Base-by-base conservation (phyloP, 1,284 basidiomycete genomes). In the Ceratobasidium papillatum region DNA sequence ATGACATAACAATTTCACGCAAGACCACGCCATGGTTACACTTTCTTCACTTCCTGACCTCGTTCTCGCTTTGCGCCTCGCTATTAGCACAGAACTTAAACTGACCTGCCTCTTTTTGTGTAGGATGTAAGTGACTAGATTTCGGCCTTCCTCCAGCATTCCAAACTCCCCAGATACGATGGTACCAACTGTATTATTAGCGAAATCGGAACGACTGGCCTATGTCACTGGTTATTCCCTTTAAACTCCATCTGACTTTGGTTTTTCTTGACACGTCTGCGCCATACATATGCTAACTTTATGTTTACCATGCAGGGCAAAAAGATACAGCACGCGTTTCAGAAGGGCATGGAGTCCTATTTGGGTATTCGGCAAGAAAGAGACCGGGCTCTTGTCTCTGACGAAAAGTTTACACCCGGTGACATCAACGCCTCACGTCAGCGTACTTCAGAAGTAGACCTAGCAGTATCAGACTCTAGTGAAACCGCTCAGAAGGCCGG, bases 1-100 rank as follows among this genome's bases (percentile, higher is more conserved):
- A 75, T 56, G 68, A 77, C 74, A 77, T 64, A 77, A 75, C 76
- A 77, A 77, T 77, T 76, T 82, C 81, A 80, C 83, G 81, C 54
- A 76, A 78, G 78, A 78, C 78, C 32, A 22, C 14, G 9, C 22
- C 69, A 59, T 77, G 77, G 78, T 77, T 76, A 74, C 66, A 75
- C 61, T 76, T 77, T 78, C 78, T 78, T 78, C 77, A 78, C 78
- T 77, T 78, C 41, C 78, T 78, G 78, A 78, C 32, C 38, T 71
- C 56, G 62, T 47, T 19, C n/a, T 49, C 51, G 32, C 47, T 38
- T 7, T 12, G 30, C 56, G 0, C 51, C 41, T 27, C 34, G 17
- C 8, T 11, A n/a, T 62, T 36, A 2, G 27, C 38, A 61, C 7
- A 22, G 38, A 52, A 63, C 64, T 45, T 25, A 9, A 45, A 59